These are phyloP conservation scores for Sindora glabra DNA, from an alignment of 306 rosid genomes.

Conservation along the genomic window DNA sequence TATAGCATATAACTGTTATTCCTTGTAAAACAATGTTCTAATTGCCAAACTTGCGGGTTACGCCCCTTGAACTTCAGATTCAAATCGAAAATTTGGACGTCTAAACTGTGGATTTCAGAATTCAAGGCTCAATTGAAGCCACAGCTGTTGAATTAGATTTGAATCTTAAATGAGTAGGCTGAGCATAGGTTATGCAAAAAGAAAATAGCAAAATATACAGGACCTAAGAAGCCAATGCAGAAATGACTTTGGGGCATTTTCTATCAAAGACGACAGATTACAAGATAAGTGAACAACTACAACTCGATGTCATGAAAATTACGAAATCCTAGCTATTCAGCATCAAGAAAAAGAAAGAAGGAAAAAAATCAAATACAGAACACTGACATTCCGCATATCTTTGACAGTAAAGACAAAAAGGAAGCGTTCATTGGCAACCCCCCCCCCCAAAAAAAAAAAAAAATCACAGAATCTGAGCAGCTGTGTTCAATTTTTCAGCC, in stretches of 20 bases:
- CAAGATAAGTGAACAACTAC: background rate
- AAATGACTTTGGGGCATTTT: background rate
- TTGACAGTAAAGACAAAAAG: background rate
- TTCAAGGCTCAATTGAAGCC: no score
- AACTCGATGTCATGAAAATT: background rate
- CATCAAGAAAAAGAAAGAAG: background rate
- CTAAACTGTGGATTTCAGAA: no score
- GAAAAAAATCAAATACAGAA: background rate
- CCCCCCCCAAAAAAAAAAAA: background rate
- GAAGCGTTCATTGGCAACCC: background rate
- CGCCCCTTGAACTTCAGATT: no score
- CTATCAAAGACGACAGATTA: background rate
- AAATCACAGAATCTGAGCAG: constrained; percentile 78
- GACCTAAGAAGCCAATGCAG: background rate
- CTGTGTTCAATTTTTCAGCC: constrained; percentile 91
- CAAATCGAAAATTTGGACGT: no score
- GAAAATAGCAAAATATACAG: background rate
- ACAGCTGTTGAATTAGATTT: no score
- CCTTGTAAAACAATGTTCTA: no score
- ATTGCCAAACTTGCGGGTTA: no score
- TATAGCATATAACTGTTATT: no score
- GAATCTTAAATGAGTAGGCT: no score
- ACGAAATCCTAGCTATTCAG: constrained; percentile 17
- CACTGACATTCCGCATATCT: background rate
- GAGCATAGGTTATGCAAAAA: no score